These are phyloP conservation scores for Hortiboletus campestris DNA, from an alignment of 768 basidiomycete species.

Conservation along the genomic window DNA sequence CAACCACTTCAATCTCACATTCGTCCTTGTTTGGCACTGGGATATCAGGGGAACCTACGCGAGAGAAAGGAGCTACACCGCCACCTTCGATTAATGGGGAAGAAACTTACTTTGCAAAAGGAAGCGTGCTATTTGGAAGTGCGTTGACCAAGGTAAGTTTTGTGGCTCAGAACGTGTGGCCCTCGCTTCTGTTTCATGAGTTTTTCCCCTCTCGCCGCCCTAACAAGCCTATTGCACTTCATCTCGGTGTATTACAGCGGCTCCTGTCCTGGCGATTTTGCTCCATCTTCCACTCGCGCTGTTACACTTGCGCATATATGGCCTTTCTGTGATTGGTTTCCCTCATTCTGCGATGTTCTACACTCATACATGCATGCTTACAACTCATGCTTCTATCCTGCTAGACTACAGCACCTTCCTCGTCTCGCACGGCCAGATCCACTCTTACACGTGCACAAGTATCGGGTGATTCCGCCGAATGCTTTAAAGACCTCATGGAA, in stretches of 20 bases:
- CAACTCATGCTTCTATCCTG: slow-evolving; percentile 9
- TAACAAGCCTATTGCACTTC: neutral
- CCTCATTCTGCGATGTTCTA: neutral
- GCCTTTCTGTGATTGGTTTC: slow-evolving; percentile 11
- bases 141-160: slow-evolving; percentile 12
- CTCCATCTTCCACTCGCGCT: slow-evolving; percentile 1
- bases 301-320: slow-evolving; percentile 6
- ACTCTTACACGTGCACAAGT: slow-evolving; percentile 4
- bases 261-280: neutral
- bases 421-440: slow-evolving; percentile 6
- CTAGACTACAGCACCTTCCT: slow-evolving; percentile 4
- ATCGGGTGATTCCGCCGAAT: slow-evolving; percentile 18
- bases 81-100: neutral
- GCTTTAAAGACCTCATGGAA: slow-evolving; percentile 55
- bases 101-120: slow-evolving; percentile 25
- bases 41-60: slow-evolving; percentile 1
- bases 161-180: slow-evolving; percentile 3
- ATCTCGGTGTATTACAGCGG: neutral
- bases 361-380: slow-evolving; percentile 4
- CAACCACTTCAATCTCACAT: slow-evolving; percentile 13
- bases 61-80: neutral
- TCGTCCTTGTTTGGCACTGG: slow-evolving; percentile 26
- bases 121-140: slow-evolving; percentile 49
- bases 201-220: neutral
- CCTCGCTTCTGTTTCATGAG: slow-evolving; percentile 5